Conservation (phyloP, 1,284 basidiomycete species). For the Trametes versicolor region DNA sequence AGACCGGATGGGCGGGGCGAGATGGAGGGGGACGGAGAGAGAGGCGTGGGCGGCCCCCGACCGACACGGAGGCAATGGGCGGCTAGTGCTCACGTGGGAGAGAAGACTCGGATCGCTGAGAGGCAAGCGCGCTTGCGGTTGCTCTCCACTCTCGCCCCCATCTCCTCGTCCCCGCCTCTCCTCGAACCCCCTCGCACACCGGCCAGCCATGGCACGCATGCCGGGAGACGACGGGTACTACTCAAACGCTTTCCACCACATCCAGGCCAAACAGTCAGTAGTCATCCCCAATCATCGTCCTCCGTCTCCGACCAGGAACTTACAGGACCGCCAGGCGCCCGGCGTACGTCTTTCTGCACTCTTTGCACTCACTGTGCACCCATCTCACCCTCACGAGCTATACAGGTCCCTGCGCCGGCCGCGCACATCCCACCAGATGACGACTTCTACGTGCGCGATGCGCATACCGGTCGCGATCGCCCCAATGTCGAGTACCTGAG, state of each 20-base stretch:
- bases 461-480: constrained; percentile 53
- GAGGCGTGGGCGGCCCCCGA: neutral
- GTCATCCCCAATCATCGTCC: constrained; percentile 22
- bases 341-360: constrained; percentile 24
- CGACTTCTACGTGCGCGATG: constrained; percentile 47
- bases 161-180: neutral
- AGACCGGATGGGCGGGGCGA: neutral
- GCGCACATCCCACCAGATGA: constrained; percentile 45
- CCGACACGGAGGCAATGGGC: constrained; percentile 14
- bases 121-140: constrained; percentile 4
- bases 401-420: constrained; percentile 46
- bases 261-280: constrained; percentile 34
- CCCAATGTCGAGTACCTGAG: constrained; percentile 91
- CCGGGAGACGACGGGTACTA: constrained; percentile 26
- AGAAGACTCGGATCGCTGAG: neutral
- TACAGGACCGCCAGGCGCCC: constrained; percentile 37
- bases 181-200: neutral
- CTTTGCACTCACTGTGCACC: neutral
- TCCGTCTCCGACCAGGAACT: constrained; percentile 33
- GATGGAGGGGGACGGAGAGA: neutral
- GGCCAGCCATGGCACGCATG: constrained; percentile 20
- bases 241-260: constrained; percentile 27
- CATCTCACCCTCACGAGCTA: neutral
- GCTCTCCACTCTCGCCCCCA: constrained; percentile 1
- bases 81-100: constrained; percentile 4